phyloP scores from a whole-genome alignment of 2,329 filamentous ascomycete genomes.

The Aspergillus sp. region DNA sequence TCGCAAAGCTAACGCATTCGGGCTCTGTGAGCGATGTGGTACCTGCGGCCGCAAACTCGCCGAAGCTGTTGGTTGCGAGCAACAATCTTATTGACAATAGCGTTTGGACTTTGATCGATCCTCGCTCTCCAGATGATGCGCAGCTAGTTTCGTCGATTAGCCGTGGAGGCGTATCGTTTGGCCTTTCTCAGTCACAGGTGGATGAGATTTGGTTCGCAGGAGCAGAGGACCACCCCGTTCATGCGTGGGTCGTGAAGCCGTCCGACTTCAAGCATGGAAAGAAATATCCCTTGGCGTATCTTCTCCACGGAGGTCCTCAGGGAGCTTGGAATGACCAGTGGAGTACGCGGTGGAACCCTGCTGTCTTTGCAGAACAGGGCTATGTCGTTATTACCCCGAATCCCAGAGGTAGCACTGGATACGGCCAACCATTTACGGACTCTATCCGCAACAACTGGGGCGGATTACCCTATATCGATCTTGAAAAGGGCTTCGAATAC shows the following conservation, averaged over 20 bases:
- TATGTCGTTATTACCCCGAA: slow-evolving; percentile 55
- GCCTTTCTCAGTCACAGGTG: slow-evolving; percentile 35
- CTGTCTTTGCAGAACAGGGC: slow-evolving; percentile 53
- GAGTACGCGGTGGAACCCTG: slow-evolving; percentile 48
- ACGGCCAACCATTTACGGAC: slow-evolving; percentile 48
- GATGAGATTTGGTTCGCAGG: slow-evolving; percentile 41
- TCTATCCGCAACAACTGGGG: slow-evolving; percentile 47
- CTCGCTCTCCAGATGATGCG: slow-evolving; percentile 20
- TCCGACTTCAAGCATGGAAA: slow-evolving; percentile 38
- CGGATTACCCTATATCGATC: slow-evolving; percentile 47
- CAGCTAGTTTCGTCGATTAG: slow-evolving; percentile 32
- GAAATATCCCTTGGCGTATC: slow-evolving; percentile 47
- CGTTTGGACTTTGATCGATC: slow-evolving; percentile 35
- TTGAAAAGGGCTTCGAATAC: slow-evolving; percentile 47
- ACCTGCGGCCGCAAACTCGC: slow-evolving; percentile 25
- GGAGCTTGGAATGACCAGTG: slow-evolving; percentile 47
- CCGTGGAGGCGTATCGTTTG: slow-evolving; percentile 31
- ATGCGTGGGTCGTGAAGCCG: slow-evolving; percentile 42
- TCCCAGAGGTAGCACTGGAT: slow-evolving; percentile 51
- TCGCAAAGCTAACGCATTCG: slow-evolving; percentile 32
- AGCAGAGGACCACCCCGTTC: slow-evolving; percentile 36
- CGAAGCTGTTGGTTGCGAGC: slow-evolving; percentile 35
- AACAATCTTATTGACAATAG: slow-evolving; percentile 40
- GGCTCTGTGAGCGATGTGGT: slow-evolving; percentile 36
- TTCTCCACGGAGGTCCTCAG: slow-evolving; percentile 48